Percentiles rank a stretch among this genome's conserved stretches.
These are phyloP conservation scores for Sonneratia caseolaris DNA, from an alignment of 345 rosid species.

Conservation along the genomic window DNA sequence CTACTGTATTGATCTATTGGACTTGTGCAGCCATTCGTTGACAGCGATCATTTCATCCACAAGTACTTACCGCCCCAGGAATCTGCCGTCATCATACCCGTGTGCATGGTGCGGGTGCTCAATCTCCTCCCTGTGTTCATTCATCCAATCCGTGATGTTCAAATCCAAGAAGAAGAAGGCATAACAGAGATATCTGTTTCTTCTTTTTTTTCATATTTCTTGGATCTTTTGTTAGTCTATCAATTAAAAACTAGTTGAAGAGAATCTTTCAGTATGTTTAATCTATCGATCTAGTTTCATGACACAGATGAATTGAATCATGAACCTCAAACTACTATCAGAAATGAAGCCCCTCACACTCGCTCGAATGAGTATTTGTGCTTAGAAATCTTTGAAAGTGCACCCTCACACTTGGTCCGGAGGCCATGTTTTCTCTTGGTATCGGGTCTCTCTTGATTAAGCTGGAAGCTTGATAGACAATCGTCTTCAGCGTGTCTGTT, in stretches of 20 bases:
- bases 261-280: not conserved
- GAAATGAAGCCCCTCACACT: no score
- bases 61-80: slow-evolving; percentile 78
- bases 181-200: slow-evolving; percentile 11
- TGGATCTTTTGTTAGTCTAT: not conserved
- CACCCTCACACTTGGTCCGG: no score
- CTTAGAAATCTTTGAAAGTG: no score
- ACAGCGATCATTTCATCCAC: slow-evolving; percentile 76
- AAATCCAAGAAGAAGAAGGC: slow-evolving; percentile 82
- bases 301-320: not conserved
- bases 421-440: no score
- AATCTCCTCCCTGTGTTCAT: slow-evolving; percentile 50
- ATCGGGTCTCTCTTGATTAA: no score
- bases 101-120: slow-evolving; percentile 55
- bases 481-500: no score
- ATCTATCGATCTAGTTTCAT: not conserved
- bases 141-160: slow-evolving; percentile 66
- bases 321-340: no score
- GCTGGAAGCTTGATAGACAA: no score
- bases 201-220: not conserved
- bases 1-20: slow-evolving; percentile 4
- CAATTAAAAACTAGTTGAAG: not conserved
- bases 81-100: slow-evolving; percentile 68
- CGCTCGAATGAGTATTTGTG: no score
- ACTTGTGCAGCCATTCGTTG: slow-evolving; percentile 82